A percentile compares a stretch with the other conserved stretches of the same genome.
Conservation (phyloP, 495 filamentous ascomycete genomes). For the Penicillium angulare region DNA sequence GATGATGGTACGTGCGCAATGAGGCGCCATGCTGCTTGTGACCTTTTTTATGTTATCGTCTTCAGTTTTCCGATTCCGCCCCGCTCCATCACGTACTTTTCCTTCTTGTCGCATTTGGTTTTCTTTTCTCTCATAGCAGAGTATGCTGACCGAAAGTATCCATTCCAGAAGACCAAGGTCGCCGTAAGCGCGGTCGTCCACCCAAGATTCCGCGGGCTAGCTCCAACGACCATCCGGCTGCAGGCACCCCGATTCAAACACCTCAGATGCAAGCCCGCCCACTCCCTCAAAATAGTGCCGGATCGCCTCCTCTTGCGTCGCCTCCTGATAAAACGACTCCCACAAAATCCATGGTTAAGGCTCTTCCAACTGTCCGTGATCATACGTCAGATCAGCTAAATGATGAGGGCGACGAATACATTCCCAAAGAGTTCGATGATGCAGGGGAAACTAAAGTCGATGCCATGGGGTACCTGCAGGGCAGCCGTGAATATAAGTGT, state of each 20-base stretch:
- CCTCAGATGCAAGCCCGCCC: constrained; percentile 73
- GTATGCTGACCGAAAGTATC: constrained; percentile 16
- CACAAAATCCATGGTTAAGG: constrained; percentile 88
- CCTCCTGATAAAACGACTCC: constrained; percentile 80
- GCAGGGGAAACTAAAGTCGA: constrained; percentile 93
- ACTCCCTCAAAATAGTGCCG: constrained; percentile 55
- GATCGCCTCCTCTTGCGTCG: constrained; percentile 69
- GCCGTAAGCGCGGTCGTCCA: constrained; percentile 83
- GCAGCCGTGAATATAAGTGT: constrained; percentile 85
- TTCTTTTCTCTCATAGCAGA: neutral
- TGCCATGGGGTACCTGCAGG: constrained; percentile 73
- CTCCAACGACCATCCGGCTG: constrained; percentile 48
- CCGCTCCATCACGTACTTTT: neutral
- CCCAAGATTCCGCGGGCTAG: constrained; percentile 63
- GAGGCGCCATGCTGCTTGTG: constrained; percentile 10
- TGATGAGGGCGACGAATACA: constrained; percentile 90
- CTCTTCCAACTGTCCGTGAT: constrained; percentile 90
- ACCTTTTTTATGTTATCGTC: constrained; percentile 1
- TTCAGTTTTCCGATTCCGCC: neutral
- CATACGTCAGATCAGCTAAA: constrained; percentile 97
- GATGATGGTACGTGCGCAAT: constrained; percentile 77
- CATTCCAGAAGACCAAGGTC: constrained; percentile 64
- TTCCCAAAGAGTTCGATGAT: constrained; percentile 88
- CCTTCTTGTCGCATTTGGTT: constrained; percentile 6
- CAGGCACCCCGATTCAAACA: constrained; percentile 62